Conservation (phyloP, 169 alveolate genomes). For the Miamiensis avidus region DNA sequence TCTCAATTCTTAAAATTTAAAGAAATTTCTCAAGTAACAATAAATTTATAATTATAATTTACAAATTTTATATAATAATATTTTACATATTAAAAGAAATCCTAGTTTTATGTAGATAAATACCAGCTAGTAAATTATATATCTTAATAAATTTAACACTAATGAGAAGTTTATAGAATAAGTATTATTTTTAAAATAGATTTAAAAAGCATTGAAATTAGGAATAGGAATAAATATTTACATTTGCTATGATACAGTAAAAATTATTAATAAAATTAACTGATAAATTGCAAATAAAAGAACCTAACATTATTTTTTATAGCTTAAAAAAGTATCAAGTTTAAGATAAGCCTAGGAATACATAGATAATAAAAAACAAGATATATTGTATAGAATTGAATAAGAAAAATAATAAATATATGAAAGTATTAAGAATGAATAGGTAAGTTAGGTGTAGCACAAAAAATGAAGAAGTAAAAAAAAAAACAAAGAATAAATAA, state of each 20-base stretch:
- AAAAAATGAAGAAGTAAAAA: not conserved
- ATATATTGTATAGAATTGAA: not conserved
- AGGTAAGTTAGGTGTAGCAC: not conserved
- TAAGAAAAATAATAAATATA: not conserved
- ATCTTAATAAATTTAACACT: too few relatives aligned
- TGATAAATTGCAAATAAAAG: too few relatives aligned
- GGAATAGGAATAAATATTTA: not conserved
- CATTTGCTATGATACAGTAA: not conserved
- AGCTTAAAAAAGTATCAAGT: not conserved
- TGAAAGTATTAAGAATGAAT: not conserved
- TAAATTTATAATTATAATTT: too few relatives aligned
- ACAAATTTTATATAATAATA: too few relatives aligned
- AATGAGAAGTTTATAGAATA: too few relatives aligned
- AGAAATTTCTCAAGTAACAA: not conserved
- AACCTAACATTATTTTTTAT: too few relatives aligned
- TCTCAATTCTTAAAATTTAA: not conserved
- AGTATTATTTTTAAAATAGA: not conserved
- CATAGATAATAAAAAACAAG: not conserved
- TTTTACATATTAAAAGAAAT: not conserved
- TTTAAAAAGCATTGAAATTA: not conserved
- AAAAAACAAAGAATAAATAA: too few relatives aligned
- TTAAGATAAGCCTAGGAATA: not conserved
- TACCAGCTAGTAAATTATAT: not conserved
- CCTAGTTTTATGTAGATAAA: not conserved
- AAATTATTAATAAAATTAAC: too few relatives aligned